Base-by-base conservation (phyloP, 192 early-diverging fungal genomes). In the Coemansia sp. region DNA sequence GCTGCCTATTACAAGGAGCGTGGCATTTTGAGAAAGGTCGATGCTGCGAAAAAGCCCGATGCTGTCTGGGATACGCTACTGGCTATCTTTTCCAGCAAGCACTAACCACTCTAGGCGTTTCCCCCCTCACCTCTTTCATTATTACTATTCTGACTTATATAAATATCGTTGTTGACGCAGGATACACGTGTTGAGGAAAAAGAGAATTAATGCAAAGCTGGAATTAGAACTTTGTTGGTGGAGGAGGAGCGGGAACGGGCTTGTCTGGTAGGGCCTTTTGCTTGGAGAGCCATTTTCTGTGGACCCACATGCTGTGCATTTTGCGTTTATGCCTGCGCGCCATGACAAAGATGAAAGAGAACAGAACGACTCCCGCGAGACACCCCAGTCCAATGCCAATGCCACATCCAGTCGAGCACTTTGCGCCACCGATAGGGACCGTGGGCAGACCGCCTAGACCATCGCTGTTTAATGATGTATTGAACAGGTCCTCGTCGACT, bases 1-100 rank as follows among this genome's bases (percentile, higher is more conserved):
- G 90, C 87, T 33, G 87, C 85, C 9, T 98, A 98, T 87, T 99
- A 99, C 85, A 90, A 91, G 85, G 80, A 89, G 70, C 90, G 94
- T 79, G 95, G 95, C 66, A 94, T 99, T 71, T 91, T 92, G 91
- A 83, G 86, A 60, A 84, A 86, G 74, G 88, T 98, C 48, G 97
- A 99, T 86, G 97, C 97, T 61, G 82, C 93, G 55, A 92, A 95
- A 85, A 87, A 84, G 62, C 95, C 92, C 53, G 84, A 85, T 65
- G 85, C 88, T 24, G 97, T 99, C 42, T 99, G 95, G 97, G 83
- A 86, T 13, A 90, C 86, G 57, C 85, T 99, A 56, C 79, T 86
- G 62, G 93, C 94, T 65, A 95, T 99, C 70, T 99, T 99, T 82
- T 83, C 83, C 55, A 57, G 61, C 42, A 68, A 82, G 67, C 40